phyloP scores from a whole-genome alignment of 768 basidiomycete genomes.

The Nidularia pulvinata region DNA sequence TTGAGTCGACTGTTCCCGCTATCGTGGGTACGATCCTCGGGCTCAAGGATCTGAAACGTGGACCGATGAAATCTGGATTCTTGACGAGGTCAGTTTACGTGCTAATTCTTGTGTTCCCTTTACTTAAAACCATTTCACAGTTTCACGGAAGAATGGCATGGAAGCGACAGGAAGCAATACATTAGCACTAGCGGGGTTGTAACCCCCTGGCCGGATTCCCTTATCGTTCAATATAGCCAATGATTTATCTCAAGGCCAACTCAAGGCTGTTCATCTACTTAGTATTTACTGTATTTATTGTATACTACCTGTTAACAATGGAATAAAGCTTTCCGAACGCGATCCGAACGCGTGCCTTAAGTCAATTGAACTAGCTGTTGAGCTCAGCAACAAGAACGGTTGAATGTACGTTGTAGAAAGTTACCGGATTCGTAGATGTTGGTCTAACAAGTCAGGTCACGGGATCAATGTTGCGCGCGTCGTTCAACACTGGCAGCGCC shows the following conservation, averaged over 20 bases:
- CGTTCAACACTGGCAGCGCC: neutral
- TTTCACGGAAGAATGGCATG: constrained; percentile 21
- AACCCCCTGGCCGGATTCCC: constrained; percentile 41
- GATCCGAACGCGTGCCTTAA: too few species aligned
- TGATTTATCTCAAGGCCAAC: neutral
- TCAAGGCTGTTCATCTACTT: neutral
- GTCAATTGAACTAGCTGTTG: neutral
- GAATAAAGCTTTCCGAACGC: too few species aligned
- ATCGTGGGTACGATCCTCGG: constrained; percentile 44
- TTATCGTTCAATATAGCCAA: constrained; percentile 25
- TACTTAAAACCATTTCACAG: too few species aligned
- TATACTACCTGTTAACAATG: neutral
- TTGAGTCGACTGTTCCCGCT: constrained; percentile 40
- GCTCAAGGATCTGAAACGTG: constrained; percentile 36
- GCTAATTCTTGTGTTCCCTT: constrained; percentile 20
- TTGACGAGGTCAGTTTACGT: constrained; percentile 14
- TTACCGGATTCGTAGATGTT: constrained; percentile 23
- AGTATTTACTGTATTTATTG: neutral
- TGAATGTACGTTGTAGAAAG: constrained; percentile 10
- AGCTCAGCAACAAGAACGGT: neutral
- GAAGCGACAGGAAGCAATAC: constrained; percentile 24
- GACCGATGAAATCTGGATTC: constrained; percentile 31
- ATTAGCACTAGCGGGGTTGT: constrained; percentile 31
- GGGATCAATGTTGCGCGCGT: constrained; percentile 11
- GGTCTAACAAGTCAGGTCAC: constrained; percentile 20